Conservation (phyloP, 2,329 filamentous ascomycete genomes). For the Aspergillus brunneoviolaceus region DNA sequence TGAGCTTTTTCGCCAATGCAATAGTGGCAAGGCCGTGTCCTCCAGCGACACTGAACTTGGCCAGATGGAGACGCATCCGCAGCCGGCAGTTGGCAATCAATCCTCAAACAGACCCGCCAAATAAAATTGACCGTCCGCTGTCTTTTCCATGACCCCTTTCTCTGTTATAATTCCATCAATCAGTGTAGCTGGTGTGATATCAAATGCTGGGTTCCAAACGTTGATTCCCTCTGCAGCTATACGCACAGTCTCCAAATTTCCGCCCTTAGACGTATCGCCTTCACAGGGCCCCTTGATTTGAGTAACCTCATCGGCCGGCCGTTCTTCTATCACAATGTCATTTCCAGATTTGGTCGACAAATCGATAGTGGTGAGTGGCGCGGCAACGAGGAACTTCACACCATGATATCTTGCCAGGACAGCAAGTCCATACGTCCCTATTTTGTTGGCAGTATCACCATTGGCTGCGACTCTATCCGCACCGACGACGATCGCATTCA, state of each 20-base stretch:
- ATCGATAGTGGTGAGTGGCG: conserved; percentile 92
- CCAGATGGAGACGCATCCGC: background rate
- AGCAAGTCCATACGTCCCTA: conserved; percentile 89
- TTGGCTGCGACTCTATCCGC: conserved; percentile 95
- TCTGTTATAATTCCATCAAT: conserved; percentile 97
- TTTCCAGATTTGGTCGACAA: conserved; percentile 72
- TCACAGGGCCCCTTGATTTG: conserved; percentile 77
- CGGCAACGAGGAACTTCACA: conserved; percentile 91
- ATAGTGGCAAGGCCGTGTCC: background rate
- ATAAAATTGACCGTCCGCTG: conserved; percentile 66
- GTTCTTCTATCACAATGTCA: conserved; percentile 87
- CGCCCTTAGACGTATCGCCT: conserved; percentile 53
- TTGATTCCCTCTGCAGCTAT: conserved; percentile 74
- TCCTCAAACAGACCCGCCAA: conserved; percentile 40
- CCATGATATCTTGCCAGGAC: conserved; percentile 87
- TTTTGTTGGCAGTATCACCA: conserved; percentile 97
- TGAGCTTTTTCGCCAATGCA: conserved; percentile 11
- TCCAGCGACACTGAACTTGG: background rate
- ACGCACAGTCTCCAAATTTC: conserved; percentile 63
- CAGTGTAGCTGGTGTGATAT: conserved; percentile 82
- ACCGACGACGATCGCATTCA: conserved; percentile 87
- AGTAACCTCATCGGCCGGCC: conserved; percentile 77
- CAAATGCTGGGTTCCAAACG: conserved; percentile 97
- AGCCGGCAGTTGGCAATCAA: background rate
- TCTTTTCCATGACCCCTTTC: conserved; percentile 80